Conservation (phyloP, 352 stramenopile species). For the Globisporangium nodosum region DNA sequence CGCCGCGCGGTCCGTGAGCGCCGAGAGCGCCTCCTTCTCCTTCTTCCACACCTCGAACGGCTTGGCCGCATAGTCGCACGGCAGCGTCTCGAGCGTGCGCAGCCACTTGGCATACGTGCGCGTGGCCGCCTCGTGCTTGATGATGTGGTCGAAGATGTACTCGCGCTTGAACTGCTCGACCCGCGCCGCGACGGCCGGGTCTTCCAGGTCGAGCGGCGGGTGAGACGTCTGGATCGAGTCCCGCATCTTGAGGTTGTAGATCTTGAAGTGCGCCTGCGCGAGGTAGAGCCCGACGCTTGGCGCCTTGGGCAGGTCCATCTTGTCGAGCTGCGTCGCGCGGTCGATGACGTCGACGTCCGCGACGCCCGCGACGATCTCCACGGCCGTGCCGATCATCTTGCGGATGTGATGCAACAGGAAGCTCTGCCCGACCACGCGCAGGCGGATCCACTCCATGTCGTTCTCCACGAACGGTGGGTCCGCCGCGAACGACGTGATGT, state of each 20-base stretch:
- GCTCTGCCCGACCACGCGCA: constrained; percentile 94
- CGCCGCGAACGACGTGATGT: constrained; percentile 89
- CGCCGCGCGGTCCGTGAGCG: constrained; percentile 26
- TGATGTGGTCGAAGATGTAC: constrained; percentile 80
- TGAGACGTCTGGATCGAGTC: constrained; percentile 66
- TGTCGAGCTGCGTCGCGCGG: constrained; percentile 57
- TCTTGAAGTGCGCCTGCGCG: constrained; percentile 79
- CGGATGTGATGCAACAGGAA: constrained; percentile 98
- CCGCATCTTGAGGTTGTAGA: constrained; percentile 78
- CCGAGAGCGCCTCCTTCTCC: constrained; percentile 62
- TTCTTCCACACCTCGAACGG: constrained; percentile 64
- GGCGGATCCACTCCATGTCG: constrained; percentile 93
- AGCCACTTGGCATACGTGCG: constrained; percentile 83
- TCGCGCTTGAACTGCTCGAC: constrained; percentile 80
- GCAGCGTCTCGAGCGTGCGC: constrained; percentile 55
- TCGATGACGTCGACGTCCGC: constrained; percentile 45
- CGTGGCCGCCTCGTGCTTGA: constrained; percentile 67
- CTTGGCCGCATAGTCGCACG: constrained; percentile 63
- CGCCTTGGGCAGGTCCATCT: constrained; percentile 86
- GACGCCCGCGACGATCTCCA: constrained; percentile 68
- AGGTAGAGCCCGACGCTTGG: constrained; percentile 84
- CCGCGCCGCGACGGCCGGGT: constrained; percentile 32
- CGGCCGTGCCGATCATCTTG: constrained; percentile 93
- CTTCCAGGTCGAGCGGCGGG: constrained; percentile 57
- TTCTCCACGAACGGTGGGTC: constrained; percentile 82